Conservation (phyloP, 495 filamentous ascomycete genomes). For the Neurospora intermedia region DNA sequence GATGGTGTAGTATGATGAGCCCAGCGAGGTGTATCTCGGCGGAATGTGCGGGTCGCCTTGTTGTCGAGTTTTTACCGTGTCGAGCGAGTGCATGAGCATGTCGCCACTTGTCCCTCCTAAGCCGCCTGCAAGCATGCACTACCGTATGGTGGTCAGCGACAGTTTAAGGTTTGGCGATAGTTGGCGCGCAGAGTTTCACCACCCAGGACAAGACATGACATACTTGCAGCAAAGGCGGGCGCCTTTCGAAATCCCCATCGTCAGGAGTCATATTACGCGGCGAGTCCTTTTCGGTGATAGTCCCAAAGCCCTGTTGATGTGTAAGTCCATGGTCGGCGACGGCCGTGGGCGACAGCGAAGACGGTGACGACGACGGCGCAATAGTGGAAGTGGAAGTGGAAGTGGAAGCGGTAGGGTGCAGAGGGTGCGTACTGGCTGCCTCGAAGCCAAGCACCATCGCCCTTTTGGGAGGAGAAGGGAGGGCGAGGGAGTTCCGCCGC, state of each 20-base stretch:
- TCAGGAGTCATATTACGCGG: conserved; percentile 29
- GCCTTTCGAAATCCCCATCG: conserved; percentile 32
- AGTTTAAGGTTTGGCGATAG: neutral
- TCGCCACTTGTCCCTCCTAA: conserved; percentile 85
- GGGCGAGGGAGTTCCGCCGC: conserved; percentile 14
- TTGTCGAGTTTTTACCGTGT: conserved; percentile 98
- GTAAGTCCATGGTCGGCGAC: conserved; percentile 29
- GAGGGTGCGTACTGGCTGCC: conserved; percentile 9
- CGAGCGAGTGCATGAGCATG: conserved; percentile 97
- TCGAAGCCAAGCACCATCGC: conserved; percentile 24
- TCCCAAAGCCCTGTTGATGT: conserved; percentile 20
- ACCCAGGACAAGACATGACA: conserved; percentile 8
- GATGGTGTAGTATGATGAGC: conserved; percentile 82
- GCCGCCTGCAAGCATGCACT: conserved; percentile 94
- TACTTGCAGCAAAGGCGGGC: conserved; percentile 38
- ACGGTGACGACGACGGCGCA: conserved; percentile 6
- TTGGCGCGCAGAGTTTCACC: neutral
- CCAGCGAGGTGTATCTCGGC: conserved; percentile 81
- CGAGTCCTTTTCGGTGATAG: conserved; percentile 10
- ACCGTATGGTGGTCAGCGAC: conserved; percentile 12
- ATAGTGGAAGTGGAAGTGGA: conserved; percentile 3
- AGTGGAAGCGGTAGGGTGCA: conserved; percentile 2
- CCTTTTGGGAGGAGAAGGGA: conserved; percentile 5
- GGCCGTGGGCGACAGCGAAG: conserved; percentile 7
- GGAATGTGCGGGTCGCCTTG: conserved; percentile 90